Evolutionary conservation across 2,329 filamentous ascomycete species (phyloP), one percentile per base, ranked within the genome.

Genomic region (Xylariales sp.): DNA sequence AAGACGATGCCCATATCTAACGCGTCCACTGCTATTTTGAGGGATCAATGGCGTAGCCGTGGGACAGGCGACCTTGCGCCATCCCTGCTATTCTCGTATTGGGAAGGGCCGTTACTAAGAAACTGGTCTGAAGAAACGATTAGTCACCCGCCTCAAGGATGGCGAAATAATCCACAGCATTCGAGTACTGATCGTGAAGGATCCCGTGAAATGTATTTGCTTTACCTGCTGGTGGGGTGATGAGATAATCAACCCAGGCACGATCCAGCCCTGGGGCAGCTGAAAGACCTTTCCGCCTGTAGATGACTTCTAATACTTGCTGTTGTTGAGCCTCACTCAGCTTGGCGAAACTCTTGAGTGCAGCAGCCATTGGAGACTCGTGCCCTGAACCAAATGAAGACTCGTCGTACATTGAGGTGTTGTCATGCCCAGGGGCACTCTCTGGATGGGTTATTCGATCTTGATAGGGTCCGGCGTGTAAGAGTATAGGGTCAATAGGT

Each of bases 201-300:
- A n/a, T n/a, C n/a, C n/a, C n/a, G n/a, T n/a, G n/a, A n/a, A n/a
- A n/a, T n/a, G n/a, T n/a, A n/a, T n/a, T n/a, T n/a, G n/a, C 8
- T 27, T 39, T 21, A 39, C 37, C 37, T 10, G 37, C n/a, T 19
- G 37, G 37, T 21, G 37, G 37, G 11, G 37, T 39, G 4, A 16
- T 27, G 9, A 27, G 37, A 16, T 31, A 39, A 14, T 31, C 11
- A 7, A 38, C 20, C 4, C 11, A n/a, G n/a, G 9, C 21, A 18
- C 28, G 21, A 27, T n/a, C 21, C 21, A 27, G 6, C 14, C 11
- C 8, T 7, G 8, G 20, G 12, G 37, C 10, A 15, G 20, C 16
- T 10, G 27, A 9, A 7, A 20, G 25, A 12, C 38, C 31, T 42
- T 27, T 14, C 24, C 14, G 18, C 19, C 18, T 42, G 3, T 36